A percentile compares a stretch with the other conserved stretches of the same genome.
phyloP scores from a whole-genome alignment of 495 filamentous ascomycete genomes.

The Penicillium fimorum region DNA sequence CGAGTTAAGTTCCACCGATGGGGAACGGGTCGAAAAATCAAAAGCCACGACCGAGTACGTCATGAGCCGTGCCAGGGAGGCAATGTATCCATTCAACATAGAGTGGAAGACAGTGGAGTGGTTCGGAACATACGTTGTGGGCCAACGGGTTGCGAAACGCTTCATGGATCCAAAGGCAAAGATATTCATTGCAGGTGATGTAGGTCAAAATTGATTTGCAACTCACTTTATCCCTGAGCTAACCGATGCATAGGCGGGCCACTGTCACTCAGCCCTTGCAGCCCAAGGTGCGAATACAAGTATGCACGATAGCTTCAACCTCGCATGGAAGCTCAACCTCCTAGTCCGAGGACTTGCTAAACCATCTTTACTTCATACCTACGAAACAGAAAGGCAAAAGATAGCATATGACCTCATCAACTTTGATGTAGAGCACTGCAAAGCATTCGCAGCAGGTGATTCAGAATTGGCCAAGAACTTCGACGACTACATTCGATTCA shows the following conservation, averaged over 20 bases:
- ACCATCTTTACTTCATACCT: conserved; percentile 63
- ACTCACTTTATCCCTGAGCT: background rate
- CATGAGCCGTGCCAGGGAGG: conserved; percentile 62
- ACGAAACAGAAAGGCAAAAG: conserved; percentile 68
- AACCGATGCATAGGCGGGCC: conserved; percentile 40
- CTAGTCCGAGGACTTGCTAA: conserved; percentile 61
- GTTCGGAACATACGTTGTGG: conserved; percentile 63
- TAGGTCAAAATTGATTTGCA: conserved; percentile 38
- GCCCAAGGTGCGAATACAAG: conserved; percentile 86
- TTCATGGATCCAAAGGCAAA: conserved; percentile 62
- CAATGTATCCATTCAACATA: conserved; percentile 65
- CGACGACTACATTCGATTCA: conserved; percentile 64
- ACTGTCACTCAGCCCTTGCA: conserved; percentile 85
- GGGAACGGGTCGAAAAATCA: conserved; percentile 58
- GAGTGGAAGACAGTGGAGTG: conserved; percentile 63
- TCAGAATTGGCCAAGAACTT: conserved; percentile 60
- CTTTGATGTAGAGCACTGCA: conserved; percentile 63
- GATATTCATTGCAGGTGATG: conserved; percentile 82
- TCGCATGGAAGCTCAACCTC: conserved; percentile 80
- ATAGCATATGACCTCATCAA: conserved; percentile 71
- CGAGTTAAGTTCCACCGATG: conserved; percentile 66
- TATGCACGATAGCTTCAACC: conserved; percentile 76
- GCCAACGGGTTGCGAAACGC: conserved; percentile 69
- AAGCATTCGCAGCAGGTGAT: conserved; percentile 58
- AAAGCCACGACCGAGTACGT: conserved; percentile 67